Percentiles rank a stretch among this genome's conserved stretches.
Evolutionary conservation across 2,329 filamentous ascomycete genomes (phyloP).

Genomic region (Tolypocladium cylindrosporum): DNA sequence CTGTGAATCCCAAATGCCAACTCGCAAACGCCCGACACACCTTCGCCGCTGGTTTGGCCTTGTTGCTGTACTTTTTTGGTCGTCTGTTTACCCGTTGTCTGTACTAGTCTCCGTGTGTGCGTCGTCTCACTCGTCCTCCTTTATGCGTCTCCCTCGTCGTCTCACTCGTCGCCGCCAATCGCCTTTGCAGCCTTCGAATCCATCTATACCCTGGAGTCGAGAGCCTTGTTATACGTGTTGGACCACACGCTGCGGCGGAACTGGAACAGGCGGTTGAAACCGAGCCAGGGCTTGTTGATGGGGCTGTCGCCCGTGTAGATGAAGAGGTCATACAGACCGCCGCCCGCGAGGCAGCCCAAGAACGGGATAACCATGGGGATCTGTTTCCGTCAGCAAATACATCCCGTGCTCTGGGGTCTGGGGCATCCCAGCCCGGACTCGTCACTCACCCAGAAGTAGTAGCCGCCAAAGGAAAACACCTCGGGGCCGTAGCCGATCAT

Average conservation of each 20-base stretch:
- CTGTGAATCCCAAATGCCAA: neutral
- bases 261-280: constrained; percentile 41
- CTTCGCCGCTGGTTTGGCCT: neutral
- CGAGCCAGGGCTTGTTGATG: constrained; percentile 57
- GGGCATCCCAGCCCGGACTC: neutral
- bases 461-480: constrained; percentile 57
- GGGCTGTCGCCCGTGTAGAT: constrained; percentile 62
- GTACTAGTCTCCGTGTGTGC: neutral
- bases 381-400: constrained; percentile 22
- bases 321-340: constrained; percentile 57
- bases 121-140: neutral
- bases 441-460: constrained; percentile 59
- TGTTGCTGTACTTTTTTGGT: neutral
- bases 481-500: constrained; percentile 57
- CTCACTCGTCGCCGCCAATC: neutral
- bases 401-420: neutral
- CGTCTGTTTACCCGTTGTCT: neutral
- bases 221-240: constrained; percentile 18
- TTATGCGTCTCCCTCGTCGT: neutral
- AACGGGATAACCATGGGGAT: constrained; percentile 66
- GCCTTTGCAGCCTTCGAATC: neutral
- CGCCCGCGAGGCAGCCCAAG: constrained; percentile 51
- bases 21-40: neutral
- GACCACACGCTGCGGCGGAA: constrained; percentile 25
- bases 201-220: constrained; percentile 13